Conservation (phyloP, 176 grass and related monocot species). For the Ensete glaucum region DNA sequence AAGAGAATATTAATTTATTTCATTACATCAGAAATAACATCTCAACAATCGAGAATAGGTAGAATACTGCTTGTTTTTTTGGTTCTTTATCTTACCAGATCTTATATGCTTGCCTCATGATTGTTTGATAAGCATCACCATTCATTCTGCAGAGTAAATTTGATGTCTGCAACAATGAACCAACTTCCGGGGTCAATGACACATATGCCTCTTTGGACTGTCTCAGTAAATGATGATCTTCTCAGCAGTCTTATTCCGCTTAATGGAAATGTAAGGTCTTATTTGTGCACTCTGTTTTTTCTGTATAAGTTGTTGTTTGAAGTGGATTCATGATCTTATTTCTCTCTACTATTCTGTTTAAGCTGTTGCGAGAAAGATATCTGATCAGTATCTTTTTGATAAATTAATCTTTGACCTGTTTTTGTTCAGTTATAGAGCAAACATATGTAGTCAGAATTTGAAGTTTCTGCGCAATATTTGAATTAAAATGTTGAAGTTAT, state of each 20-base stretch:
- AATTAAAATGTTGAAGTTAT: too few species aligned
- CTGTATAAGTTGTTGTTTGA: background rate
- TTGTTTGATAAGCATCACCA: background rate
- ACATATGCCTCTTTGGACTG: background rate
- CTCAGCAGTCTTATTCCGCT: background rate
- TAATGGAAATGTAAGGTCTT: background rate
- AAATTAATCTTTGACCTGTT: background rate
- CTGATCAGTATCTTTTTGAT: too few species aligned
- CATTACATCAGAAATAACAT: constrained; percentile 8
- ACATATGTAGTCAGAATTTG: too few species aligned
- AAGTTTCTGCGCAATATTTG: too few species aligned
- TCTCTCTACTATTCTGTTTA: background rate
- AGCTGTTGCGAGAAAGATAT: too few species aligned
- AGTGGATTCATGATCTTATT: background rate
- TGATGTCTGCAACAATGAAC: background rate
- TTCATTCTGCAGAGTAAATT: background rate
- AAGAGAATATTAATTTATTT: constrained; percentile 5
- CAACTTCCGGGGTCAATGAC: background rate
- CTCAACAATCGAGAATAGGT: background rate
- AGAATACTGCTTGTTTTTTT: background rate
- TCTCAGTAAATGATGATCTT: background rate
- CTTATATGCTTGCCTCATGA: background rate
- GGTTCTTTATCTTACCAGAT: background rate
- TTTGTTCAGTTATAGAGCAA: background rate
- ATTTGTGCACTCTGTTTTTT: background rate